Conservation (phyloP, 2,329 filamentous ascomycete genomes). For the Fusarium brachygibbosum region DNA sequence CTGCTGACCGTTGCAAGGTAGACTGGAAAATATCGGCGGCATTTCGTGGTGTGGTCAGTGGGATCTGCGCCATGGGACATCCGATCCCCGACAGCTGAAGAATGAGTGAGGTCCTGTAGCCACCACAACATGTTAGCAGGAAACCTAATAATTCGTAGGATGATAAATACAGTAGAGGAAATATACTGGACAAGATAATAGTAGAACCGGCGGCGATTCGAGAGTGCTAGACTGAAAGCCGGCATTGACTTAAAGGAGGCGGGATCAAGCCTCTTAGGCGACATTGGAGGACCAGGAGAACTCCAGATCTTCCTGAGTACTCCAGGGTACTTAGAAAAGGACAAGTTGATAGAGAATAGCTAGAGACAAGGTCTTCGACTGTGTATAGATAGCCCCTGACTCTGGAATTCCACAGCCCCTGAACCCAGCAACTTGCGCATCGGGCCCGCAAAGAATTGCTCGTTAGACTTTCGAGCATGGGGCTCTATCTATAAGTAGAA, state of each 20-base stretch:
- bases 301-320: neutral
- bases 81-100: no score
- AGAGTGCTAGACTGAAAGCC: neutral
- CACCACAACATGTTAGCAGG: neutral
- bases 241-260: no score
- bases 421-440: neutral
- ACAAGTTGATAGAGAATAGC: rapidly evolving
- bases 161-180: rapidly evolving
- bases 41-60: neutral
- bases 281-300: neutral
- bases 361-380: neutral
- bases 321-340: neutral
- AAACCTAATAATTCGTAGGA: no score
- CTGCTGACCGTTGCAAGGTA: rapidly evolving
- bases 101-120: neutral
- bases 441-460: neutral
- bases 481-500: neutral
- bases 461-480: neutral
- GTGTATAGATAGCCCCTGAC: neutral
- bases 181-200: neutral
- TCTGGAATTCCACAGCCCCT: neutral
- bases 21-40: neutral
- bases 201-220: neutral
- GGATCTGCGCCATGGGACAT: neutral
- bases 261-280: no score